Conservation (phyloP, 176 grass and related monocot species). For the Melocanna baccifera region DNA sequence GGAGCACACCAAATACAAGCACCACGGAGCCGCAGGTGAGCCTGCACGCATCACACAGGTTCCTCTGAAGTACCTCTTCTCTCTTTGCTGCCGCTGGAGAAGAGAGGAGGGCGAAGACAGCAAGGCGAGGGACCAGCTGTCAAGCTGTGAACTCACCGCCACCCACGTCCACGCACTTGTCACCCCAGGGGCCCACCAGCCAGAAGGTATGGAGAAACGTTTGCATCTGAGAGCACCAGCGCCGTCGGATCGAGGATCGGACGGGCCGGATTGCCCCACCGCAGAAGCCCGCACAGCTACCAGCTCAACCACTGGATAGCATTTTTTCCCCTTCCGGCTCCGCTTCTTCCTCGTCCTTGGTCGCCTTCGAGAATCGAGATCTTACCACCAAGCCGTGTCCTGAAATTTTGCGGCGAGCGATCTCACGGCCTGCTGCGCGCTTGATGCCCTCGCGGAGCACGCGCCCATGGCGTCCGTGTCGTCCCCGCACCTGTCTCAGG, state of each 20-base stretch:
- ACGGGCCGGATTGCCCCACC: not conserved
- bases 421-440: not conserved
- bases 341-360: not conserved
- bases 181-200: not conserved
- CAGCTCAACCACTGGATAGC: conserved; percentile 33
- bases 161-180: no score
- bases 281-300: conserved; percentile 24
- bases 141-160: not conserved
- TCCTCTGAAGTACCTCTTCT: no score
- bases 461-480: conserved; percentile 47
- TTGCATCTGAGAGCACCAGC: not conserved
- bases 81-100: no score
- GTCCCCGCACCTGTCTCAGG: conserved; percentile 35
- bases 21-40: no score
- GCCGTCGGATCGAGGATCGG: not conserved
- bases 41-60: no score
- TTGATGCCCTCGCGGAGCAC: conserved; percentile 38
- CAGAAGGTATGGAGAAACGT: not conserved
- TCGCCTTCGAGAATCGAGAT: not conserved
- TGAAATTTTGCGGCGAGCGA: not conserved
- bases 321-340: conserved; percentile 7
- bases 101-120: no score
- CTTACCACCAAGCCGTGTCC: not conserved
- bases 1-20: no score
- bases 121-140: not conserved